Evolutionary conservation across 2,329 filamentous ascomycete genomes (phyloP).

Genomic region (Daldinia sp.): DNA sequence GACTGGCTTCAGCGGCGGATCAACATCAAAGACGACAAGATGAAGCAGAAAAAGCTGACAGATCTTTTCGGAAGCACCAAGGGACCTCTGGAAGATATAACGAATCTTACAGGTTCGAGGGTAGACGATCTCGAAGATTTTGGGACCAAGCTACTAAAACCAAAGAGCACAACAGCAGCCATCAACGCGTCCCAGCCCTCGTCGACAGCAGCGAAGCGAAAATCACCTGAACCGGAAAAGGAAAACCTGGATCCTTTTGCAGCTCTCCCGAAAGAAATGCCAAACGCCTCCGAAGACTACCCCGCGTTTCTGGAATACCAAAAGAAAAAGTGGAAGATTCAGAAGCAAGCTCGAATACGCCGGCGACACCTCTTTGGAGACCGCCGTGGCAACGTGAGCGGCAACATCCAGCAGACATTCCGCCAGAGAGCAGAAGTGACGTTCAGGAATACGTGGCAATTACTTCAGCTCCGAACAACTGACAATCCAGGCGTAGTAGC

Average conservation of each 20-base stretch:
- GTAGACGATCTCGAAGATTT: slow-evolving; percentile 85
- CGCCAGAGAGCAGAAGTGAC: slow-evolving; percentile 91
- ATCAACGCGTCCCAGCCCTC: slow-evolving; percentile 69
- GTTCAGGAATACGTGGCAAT: slow-evolving; percentile 94
- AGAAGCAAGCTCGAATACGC: slow-evolving; percentile 87
- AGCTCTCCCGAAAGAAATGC: slow-evolving; percentile 84
- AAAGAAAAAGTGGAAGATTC: slow-evolving; percentile 99
- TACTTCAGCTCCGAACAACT: slow-evolving; percentile 86
- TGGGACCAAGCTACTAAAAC: slow-evolving; percentile 74
- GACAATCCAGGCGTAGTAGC: slow-evolving; percentile 87
- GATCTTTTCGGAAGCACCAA: slow-evolving; percentile 78
- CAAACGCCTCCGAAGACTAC: slow-evolving; percentile 87
- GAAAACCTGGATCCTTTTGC: slow-evolving; percentile 83
- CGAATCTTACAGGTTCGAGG: slow-evolving; percentile 69
- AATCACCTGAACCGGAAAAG: slow-evolving; percentile 74
- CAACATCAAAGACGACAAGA: slow-evolving; percentile 93
- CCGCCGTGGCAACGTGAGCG: slow-evolving; percentile 74
- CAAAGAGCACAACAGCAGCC: slow-evolving; percentile 67
- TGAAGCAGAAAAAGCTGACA: slow-evolving; percentile 99
- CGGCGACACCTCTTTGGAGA: slow-evolving; percentile 95
- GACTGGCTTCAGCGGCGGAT: slow-evolving; percentile 97
- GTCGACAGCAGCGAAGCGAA: slow-evolving; percentile 73
- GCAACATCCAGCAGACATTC: slow-evolving; percentile 77
- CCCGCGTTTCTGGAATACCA: slow-evolving; percentile 90
- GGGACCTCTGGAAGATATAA: slow-evolving; percentile 78